Percentiles rank a stretch among this genome's conserved stretches.
Evolutionary conservation across 23 red algal species (phyloP).

Genomic region (Chondrus crispus): DNA sequence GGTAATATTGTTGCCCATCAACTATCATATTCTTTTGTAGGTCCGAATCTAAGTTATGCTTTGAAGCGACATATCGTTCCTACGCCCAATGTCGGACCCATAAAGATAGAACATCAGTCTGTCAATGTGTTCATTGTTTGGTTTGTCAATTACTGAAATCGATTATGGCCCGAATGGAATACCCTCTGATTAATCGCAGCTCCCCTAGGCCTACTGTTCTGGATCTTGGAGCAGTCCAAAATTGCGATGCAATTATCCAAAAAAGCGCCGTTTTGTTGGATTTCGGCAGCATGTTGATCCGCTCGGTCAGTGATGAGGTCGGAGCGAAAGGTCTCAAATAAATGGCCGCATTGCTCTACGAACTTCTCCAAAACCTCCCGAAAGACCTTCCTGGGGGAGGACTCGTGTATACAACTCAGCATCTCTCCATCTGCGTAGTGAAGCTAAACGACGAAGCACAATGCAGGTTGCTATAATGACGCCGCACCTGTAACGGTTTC

Average conservation of each 20-base stretch:
- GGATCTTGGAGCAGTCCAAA: background rate
- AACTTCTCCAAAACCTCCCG: background rate
- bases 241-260: background rate
- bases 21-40: too few relatives aligned
- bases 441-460: background rate
- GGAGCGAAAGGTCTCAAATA: background rate
- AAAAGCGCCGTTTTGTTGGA: background rate
- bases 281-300: background rate
- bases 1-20: too few relatives aligned
- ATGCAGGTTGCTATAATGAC: background rate
- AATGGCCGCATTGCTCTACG: background rate
- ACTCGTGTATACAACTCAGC: background rate
- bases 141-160: background rate
- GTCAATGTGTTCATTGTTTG: too few relatives aligned
- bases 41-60: too few relatives aligned
- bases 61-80: too few relatives aligned
- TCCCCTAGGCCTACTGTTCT: background rate
- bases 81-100: too few relatives aligned
- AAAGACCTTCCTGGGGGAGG: background rate
- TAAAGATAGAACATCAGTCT: too few relatives aligned
- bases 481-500: background rate
- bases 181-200: background rate
- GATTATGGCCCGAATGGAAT: background rate
- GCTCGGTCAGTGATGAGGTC: background rate
- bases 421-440: background rate